Evolutionary conservation across 1,284 basidiomycete genomes (phyloP), one percentile per base, ranked within the genome.

Genomic region (Cutaneotrichosporon dermatis): DNA sequence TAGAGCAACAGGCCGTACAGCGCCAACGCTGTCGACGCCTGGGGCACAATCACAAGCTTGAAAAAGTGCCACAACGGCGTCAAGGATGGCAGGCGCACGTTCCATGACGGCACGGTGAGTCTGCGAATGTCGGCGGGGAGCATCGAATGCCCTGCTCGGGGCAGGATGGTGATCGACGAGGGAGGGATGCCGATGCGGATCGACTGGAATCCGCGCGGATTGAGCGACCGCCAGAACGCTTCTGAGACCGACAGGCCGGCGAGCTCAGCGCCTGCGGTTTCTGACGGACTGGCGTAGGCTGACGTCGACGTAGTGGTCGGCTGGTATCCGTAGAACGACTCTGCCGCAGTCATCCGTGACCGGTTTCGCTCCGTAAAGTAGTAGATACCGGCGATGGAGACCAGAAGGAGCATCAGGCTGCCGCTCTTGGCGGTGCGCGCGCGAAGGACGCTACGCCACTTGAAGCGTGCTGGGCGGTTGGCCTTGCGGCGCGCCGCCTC

Each of bases 1-100:
- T 94, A 94, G n/a, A 91, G 82, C 11, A 96, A 80, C 16, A 98
- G 78, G 7, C 84, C 82, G 74, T 90, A 97, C 3, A 98, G 81
- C 2, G 84, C 76, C 39, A 83, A 79, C 3, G 89, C 88, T 0
- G 92, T 95, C 2, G 82, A 82, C 2, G 85, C 83, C 70, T 96
- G 95, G 0, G 95, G 95, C 1, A 92, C 75, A 1, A 93, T 80
- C 70, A 96, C 86, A 61, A 92, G 88, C 76, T 90, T 90, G 71
- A 88, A 69, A 41, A 90, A 77, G 85, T 89, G 89, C 51, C 87
- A 78, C 6, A 90, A 67, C 6, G 81, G 78, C 54, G 76, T 72
- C 13, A 80, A 69, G 6, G 78, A 68, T 1, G 79, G 79, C 6
- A 80, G 66, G 33, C 76, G 69, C 11, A 72, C 63, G 39, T 68